phyloP scores from a whole-genome alignment of 768 basidiomycete species.

The Lyophyllum decastes region DNA sequence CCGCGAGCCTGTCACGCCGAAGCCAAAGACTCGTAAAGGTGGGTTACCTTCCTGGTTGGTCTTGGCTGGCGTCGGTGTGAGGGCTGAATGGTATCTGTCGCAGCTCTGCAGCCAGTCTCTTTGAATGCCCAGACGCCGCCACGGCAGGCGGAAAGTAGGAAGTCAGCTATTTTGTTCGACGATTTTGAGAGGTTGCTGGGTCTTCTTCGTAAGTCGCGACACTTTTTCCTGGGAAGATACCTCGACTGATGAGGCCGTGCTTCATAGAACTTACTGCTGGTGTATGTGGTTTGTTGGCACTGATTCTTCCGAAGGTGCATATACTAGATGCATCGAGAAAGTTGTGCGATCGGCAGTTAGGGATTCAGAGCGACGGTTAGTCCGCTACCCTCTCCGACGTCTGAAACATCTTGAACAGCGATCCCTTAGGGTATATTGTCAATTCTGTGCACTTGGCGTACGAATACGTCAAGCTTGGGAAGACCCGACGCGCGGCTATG shows the following conservation, averaged over 20 bases:
- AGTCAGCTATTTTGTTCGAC: constrained; percentile 29
- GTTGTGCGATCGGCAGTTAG: constrained; percentile 52
- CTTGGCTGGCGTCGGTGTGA: background rate
- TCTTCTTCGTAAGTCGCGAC: constrained; percentile 51
- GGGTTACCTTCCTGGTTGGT: background rate
- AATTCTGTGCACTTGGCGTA: constrained; percentile 73
- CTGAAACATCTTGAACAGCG: background rate
- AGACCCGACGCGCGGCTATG: constrained; percentile 59
- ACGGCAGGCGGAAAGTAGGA: constrained; percentile 23
- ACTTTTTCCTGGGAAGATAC: constrained; percentile 43
- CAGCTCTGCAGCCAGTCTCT: constrained; percentile 32
- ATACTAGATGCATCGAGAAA: constrained; percentile 65
- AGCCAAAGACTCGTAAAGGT: constrained; percentile 42
- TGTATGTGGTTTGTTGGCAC: constrained; percentile 70
- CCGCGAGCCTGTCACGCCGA: constrained; percentile 44
- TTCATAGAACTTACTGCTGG: constrained; percentile 53
- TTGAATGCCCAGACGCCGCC: constrained; percentile 29
- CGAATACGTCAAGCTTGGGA: constrained; percentile 81
- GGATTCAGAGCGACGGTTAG: constrained; percentile 49
- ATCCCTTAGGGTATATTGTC: constrained; percentile 53
- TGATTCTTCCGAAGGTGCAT: constrained; percentile 65
- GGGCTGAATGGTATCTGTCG: background rate
- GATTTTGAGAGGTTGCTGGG: constrained; percentile 43
- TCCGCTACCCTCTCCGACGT: background rate
- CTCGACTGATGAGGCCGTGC: background rate